phyloP scores from a whole-genome alignment of 2,329 filamentous ascomycete genomes.

The Alternaria burnsii region DNA sequence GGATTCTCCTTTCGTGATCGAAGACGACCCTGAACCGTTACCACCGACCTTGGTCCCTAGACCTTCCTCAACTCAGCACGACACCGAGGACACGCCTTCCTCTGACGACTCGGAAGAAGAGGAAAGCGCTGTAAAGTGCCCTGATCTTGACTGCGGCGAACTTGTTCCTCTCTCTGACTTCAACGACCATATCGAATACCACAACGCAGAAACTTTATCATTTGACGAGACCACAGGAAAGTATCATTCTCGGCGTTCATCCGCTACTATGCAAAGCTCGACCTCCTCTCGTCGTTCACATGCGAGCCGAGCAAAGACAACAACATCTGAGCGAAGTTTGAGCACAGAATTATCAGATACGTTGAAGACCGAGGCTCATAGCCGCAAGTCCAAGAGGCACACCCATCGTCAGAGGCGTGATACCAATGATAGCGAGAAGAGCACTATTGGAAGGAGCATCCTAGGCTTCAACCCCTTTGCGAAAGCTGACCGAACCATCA shows the following conservation, averaged over 20 bases:
- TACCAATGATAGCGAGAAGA: conserved; percentile 45
- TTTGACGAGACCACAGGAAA: conserved; percentile 45
- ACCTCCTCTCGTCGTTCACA: conserved; percentile 21
- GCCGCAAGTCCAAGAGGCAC: conserved; percentile 36
- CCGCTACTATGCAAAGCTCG: conserved; percentile 41
- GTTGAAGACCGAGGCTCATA: conserved; percentile 25
- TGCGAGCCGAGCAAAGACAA: conserved; percentile 27
- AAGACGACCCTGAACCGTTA: conserved; percentile 41
- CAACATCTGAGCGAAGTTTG: conserved; percentile 35
- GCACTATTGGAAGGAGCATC: conserved; percentile 47
- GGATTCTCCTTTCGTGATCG: conserved; percentile 49
- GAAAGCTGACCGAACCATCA: conserved; percentile 36
- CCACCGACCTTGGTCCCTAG: conserved; percentile 32
- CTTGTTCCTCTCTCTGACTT: conserved; percentile 52
- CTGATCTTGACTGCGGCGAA: conserved; percentile 55
- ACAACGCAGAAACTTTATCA: conserved; percentile 53
- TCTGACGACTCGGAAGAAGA: conserved; percentile 42
- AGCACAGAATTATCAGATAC: conserved; percentile 29
- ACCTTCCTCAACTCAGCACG: conserved; percentile 29
- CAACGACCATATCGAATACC: conserved; percentile 58
- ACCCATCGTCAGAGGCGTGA: conserved; percentile 34
- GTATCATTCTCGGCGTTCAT: conserved; percentile 46
- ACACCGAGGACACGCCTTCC: conserved; percentile 36
- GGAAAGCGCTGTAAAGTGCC: conserved; percentile 50
- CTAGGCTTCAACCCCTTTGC: conserved; percentile 46